These are phyloP conservation scores for Elongisporangium anandrum DNA, from an alignment of 352 stramenopile species.

Conservation along the genomic window DNA sequence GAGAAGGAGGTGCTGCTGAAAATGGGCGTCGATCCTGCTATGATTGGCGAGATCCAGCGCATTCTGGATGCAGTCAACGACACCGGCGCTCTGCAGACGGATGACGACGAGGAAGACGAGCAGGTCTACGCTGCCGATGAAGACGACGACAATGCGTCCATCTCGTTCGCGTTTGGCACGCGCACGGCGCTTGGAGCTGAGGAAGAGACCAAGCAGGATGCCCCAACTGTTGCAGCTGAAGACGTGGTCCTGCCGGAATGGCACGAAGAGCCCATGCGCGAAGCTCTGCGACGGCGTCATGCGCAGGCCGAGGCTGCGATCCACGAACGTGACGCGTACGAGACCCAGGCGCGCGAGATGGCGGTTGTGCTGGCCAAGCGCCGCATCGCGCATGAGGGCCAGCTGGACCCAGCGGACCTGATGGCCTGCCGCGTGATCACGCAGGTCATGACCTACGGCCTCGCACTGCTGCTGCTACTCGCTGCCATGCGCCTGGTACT, in stretches of 20 bases:
- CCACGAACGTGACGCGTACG: conserved; percentile 31
- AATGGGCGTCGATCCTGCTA: conserved; percentile 63
- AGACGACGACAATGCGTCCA: conserved; percentile 20
- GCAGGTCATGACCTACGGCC: conserved; percentile 34
- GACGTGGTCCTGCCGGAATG: conserved; percentile 54
- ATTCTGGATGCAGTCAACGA: conserved; percentile 39
- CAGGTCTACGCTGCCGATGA: conserved; percentile 21
- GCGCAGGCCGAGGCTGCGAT: conserved; percentile 20
- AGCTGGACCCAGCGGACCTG: conserved; percentile 33
- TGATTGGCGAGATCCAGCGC: conserved; percentile 71
- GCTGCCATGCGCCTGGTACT: background rate
- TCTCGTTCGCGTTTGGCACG: conserved; percentile 48
- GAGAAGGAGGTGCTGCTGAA: conserved; percentile 72
- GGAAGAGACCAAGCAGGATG: conserved; percentile 23
- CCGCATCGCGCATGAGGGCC: conserved; percentile 21
- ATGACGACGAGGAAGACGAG: conserved; percentile 46
- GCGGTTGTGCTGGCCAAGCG: conserved; percentile 39
- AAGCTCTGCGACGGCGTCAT: conserved; percentile 52
- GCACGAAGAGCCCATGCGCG: conserved; percentile 40
- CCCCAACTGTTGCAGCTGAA: background rate
- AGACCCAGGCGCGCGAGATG: conserved; percentile 46
- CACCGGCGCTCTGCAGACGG: conserved; percentile 6
- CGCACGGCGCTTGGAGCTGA: conserved; percentile 18
- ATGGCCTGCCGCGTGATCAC: conserved; percentile 42
- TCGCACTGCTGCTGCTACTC: conserved; percentile 34